Conservation (phyloP, 2,329 filamentous ascomycete species). For the Magnaporthiopsis incrustans region DNA sequence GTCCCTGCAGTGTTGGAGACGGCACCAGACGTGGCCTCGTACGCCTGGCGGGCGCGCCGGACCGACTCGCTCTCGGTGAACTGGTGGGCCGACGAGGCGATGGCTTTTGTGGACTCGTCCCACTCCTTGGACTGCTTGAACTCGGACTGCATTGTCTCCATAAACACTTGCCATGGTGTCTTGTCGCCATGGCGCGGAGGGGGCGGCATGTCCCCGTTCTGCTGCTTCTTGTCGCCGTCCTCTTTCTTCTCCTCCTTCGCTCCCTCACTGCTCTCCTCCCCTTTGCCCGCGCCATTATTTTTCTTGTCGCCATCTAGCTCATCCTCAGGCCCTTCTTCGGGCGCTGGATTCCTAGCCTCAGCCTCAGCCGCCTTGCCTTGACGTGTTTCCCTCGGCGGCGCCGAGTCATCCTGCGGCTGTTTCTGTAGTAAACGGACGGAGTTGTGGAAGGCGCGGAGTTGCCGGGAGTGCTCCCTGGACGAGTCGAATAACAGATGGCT, state of each 20-base stretch:
- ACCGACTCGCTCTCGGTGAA: constrained; percentile 92
- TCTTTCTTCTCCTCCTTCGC: constrained; percentile 28
- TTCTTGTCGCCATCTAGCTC: not conserved
- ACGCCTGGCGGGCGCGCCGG: constrained; percentile 75
- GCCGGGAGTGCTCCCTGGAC: not conserved
- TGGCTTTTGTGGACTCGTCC: constrained; percentile 96
- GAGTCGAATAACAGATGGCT: not conserved
- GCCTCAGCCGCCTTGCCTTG: not conserved
- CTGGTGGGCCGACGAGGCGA: constrained; percentile 80
- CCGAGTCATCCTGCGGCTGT: not conserved
- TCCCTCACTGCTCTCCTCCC: not conserved
- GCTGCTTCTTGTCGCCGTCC: constrained; percentile 34
- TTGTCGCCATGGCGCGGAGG: constrained; percentile 97
- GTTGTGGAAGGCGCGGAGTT: constrained; percentile 5
- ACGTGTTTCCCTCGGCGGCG: not conserved
- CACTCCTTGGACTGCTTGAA: constrained; percentile 98
- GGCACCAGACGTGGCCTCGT: constrained; percentile 76
- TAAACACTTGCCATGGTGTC: constrained; percentile 97
- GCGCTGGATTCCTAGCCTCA: not conserved
- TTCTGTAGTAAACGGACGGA: not conserved
- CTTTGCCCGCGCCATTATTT: not conserved
- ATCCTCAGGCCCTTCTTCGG: not conserved
- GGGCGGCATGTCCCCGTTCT: constrained; percentile 49
- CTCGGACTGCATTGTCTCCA: constrained; percentile 87
- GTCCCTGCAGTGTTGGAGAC: constrained; percentile 71